Conservation (phyloP, 441 rosid species). For the Melastoma candidum region DNA sequence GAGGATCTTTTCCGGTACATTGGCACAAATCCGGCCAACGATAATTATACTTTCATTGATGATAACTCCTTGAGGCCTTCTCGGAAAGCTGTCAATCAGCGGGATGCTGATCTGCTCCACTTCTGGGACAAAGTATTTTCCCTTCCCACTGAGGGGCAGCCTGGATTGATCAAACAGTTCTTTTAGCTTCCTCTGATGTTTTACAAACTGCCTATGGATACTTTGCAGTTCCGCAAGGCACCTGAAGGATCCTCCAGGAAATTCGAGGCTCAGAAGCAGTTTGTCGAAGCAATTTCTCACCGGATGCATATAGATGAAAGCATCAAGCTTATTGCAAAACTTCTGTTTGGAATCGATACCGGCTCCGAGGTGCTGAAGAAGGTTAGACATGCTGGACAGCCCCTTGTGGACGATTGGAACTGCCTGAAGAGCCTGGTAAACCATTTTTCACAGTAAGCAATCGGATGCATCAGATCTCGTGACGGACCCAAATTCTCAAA, state of each 20-base stretch:
- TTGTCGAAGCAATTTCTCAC: constrained; percentile 82
- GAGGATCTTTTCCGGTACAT: constrained; percentile 32
- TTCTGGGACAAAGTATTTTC: constrained; percentile 32
- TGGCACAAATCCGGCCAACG: constrained; percentile 26
- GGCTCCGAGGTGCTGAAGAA: constrained; percentile 24
- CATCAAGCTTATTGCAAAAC: constrained; percentile 58
- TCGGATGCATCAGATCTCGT: not conserved
- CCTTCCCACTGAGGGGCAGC: not conserved
- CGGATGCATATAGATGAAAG: constrained; percentile 75
- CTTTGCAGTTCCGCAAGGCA: constrained; percentile 69
- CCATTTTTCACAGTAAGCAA: not conserved
- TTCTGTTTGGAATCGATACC: constrained; percentile 58
- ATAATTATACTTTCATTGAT: constrained; percentile 6
- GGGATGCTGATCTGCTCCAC: constrained; percentile 37
- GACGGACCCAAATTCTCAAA: not conserved
- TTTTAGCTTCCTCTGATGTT: too few species aligned
- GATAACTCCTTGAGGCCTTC: constrained; percentile 4
- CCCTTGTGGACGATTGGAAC: constrained; percentile 72
- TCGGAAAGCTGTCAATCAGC: constrained; percentile 21
- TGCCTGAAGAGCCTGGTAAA: constrained; percentile 55
- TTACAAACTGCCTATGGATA: not conserved
- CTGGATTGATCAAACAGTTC: too few species aligned
- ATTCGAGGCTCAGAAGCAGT: constrained; percentile 66
- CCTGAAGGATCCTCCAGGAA: constrained; percentile 76
- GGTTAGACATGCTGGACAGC: constrained; percentile 36